These are phyloP conservation scores for Paecilomyces variotii DNA, from an alignment of 2,329 filamentous ascomycete genomes.

Conservation along the genomic window DNA sequence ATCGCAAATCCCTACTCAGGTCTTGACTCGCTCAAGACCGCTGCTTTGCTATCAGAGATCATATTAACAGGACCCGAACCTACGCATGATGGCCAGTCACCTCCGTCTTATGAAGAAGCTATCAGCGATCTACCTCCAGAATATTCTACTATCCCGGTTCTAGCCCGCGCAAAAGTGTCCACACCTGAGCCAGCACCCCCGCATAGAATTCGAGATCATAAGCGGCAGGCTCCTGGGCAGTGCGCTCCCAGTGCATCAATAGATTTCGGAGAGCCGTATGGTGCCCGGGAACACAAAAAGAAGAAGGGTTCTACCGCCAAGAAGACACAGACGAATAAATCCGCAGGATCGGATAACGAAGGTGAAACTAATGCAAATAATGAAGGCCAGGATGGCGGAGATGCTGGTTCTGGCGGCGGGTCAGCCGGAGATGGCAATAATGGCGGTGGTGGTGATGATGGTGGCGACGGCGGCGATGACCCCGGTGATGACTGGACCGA, in stretches of 20 bases:
- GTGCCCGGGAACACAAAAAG: conserved; percentile 24
- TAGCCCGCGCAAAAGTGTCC: conserved; percentile 17
- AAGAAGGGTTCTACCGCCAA: conserved; percentile 20
- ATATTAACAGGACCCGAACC: conserved; percentile 5
- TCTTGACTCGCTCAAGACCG: conserved; percentile 1
- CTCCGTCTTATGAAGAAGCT: conserved; percentile 26
- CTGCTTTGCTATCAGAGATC: conserved; percentile 4
- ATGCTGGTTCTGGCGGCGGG: conserved; percentile 20
- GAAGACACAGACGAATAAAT: conserved; percentile 3
- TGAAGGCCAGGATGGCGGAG: conserved; percentile 36
- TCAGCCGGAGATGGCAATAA: conserved; percentile 23
- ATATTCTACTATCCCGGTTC: conserved; percentile 19
- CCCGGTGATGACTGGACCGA: conserved; percentile 35
- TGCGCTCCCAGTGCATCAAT: conserved; percentile 8
- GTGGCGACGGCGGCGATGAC: conserved; percentile 26
- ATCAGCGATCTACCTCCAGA: conserved; percentile 26
- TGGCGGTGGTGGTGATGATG: conserved; percentile 20
- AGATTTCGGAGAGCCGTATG: conserved; percentile 16
- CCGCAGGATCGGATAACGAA: conserved; percentile 20
- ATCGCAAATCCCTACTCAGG: background rate
- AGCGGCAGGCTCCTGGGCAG: conserved; percentile 7
- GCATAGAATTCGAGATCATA: background rate
- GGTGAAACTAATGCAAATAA: conserved; percentile 17
- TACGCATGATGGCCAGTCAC: conserved; percentile 15
- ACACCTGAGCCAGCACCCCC: conserved; percentile 7